Evolutionary conservation across 495 filamentous ascomycete species (phyloP), one percentile per base, ranked within the genome.

Genomic region (Bathelium albidoporum): DNA sequence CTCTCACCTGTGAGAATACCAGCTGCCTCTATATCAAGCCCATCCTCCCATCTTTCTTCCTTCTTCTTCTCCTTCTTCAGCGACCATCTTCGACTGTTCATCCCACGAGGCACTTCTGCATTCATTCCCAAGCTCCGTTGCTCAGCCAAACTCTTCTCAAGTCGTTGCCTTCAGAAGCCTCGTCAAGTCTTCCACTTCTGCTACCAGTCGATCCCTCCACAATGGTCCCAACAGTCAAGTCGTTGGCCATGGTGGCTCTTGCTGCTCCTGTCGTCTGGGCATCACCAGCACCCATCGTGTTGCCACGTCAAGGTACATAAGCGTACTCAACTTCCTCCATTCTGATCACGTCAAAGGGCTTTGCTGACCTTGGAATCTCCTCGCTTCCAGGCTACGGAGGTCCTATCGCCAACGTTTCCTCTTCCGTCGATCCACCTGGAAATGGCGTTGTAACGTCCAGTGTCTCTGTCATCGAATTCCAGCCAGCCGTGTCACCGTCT

Each of bases 401-500:
- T 39, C 34, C 34, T 39, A 14, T 14, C 14, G 5, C 34, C 34
- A 39, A 39, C 34, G 44, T 49, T n/a, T 20, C 49, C 26, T 26
- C 24, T 55, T 29, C 49, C 26, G 29, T 55, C 20, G 44, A 49
- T n/a, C 44, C 44, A n/a, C 44, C 44, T 49, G 49, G 22, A 9
- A 24, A 55, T 20, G 24, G 24, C 24, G 9, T 20, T 2, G 4
- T 55, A 24, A 55, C 49, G 5, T 55, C 49, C 22, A 55, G 22
- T 7, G 9, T 55, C 24, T 55, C 49, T 9, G 36, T 65, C 39
- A 36, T 63, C 20, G 32, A 64, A 16, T 36, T 45, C 4, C 32
- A 65, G 36, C 59, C 68, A 0, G 65, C 63, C 43, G 58, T 63
- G 26, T 65, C 49, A 14, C 31, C 59, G 28, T 64, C 65, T 41